Evolutionary conservation across 495 filamentous ascomycete genomes (phyloP).

Genomic region (Oidiodendron maius): DNA sequence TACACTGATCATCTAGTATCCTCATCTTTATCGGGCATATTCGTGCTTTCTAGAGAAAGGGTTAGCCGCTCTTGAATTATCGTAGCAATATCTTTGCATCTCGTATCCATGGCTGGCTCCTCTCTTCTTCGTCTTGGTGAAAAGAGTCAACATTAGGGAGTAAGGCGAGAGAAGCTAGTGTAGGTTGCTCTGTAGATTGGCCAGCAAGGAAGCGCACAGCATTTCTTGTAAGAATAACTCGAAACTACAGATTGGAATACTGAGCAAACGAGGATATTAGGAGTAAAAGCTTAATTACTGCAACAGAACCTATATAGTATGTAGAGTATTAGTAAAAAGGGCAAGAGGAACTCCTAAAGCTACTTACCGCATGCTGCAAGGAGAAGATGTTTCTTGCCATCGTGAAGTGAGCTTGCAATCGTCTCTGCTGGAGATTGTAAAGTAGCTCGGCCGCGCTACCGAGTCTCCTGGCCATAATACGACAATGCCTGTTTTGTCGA

Average conservation of each 20-base stretch:
- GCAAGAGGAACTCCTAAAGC: not conserved
- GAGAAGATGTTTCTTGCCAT: slow-evolving; percentile 11
- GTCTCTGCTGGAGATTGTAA: slow-evolving; percentile 6
- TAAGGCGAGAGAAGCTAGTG: slow-evolving; percentile 39
- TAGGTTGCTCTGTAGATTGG: slow-evolving; percentile 65
- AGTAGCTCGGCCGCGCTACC: slow-evolving; percentile 1
- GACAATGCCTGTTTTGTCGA: not conserved
- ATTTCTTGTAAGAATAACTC: slow-evolving; percentile 64
- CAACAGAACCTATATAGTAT: slow-evolving; percentile 47
- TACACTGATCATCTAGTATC: slow-evolving; percentile 1
- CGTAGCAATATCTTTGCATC: slow-evolving; percentile 44
- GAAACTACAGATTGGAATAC: slow-evolving; percentile 55
- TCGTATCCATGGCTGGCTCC: slow-evolving; percentile 49
- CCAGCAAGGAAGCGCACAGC: slow-evolving; percentile 65
- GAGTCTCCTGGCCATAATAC: slow-evolving; percentile 3
- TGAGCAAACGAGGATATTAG: slow-evolving; percentile 54
- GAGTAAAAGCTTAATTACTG: slow-evolving; percentile 78
- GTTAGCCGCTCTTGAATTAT: slow-evolving; percentile 1
- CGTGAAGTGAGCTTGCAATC: slow-evolving; percentile 7
- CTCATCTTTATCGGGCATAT: not conserved
- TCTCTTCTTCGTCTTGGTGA: slow-evolving; percentile 74
- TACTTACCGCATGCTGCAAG: slow-evolving; percentile 28
- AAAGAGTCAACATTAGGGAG: slow-evolving; percentile 61
- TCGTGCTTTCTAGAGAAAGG: slow-evolving; percentile 5
- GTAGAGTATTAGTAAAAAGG: not conserved